Base-by-base conservation (phyloP, 2,329 filamentous ascomycete species). In the Penicillium sclerotigenum region DNA sequence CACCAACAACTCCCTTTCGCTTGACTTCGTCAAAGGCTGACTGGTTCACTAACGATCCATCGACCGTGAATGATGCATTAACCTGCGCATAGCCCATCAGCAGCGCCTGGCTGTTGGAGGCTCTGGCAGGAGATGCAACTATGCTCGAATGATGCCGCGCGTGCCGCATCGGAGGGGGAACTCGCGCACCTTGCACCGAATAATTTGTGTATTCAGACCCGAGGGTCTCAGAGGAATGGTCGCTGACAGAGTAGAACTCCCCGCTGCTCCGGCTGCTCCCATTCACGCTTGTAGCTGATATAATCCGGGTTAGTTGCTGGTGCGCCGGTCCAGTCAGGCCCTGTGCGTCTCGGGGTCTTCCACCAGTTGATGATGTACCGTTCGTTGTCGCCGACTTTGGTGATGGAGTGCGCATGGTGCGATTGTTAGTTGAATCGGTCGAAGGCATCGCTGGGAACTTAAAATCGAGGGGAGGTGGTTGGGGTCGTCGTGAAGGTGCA, bases 41-140 rank as follows among this genome's bases (percentile, higher is more conserved):
- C 37, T 95, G 86, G 66, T 95, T 93, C 57, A 99, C 86, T 22
- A 99, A 78, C 1, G 94, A 96, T 0, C 91, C 91, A 69, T 99
- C 94, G 7, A 99, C 77, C 0, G 87, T 91, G 65, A 99, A 99
- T 0, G 90, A 92, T 4, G 94, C 94, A 73, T 91, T 89, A 2
- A 97, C 85, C 66, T 99, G 94, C 3, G 90, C 93, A 74, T 96
- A 99, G 0, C 92, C 94, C 94, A 99, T 99, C 86, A 99, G 95
- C 52, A 99, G 77, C 1, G 88, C 87, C 71, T 97, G 92, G 51
- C 60, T 63, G 42, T 68, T 65, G 18, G 59, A 51, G 8, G 57
- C 29, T 28, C 59, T 66, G 13, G 57, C 13, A 6, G 60, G 43
- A 52, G 59, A 20, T 70, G 52, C 60, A 18, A 73, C 58, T 42